Conservation (phyloP, 306 rosid genomes). For the Cucumis hystrix region DNA sequence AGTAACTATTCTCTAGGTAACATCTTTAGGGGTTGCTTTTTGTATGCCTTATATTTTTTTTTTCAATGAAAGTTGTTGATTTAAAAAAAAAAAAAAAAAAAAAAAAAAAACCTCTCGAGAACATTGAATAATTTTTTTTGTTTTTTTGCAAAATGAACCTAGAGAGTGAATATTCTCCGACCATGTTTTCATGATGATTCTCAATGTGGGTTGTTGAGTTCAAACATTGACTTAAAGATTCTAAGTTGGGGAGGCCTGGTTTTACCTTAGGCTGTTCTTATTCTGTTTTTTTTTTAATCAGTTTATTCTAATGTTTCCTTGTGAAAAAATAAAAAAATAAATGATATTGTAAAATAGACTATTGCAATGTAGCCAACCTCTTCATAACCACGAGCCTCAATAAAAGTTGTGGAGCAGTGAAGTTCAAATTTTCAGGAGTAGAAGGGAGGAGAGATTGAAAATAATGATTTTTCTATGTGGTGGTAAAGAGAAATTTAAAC, state of each 20-base stretch:
- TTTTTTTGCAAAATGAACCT: not conserved
- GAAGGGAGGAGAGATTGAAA: not conserved
- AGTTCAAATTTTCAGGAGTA: not conserved
- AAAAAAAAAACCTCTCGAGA: not conserved
- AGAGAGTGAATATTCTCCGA: not conserved
- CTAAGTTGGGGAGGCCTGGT: not conserved
- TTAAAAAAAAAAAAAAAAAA: too few species aligned
- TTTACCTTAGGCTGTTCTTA: not conserved
- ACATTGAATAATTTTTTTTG: not conserved
- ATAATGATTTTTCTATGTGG: not conserved
- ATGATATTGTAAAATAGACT: too few species aligned
- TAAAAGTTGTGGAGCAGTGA: not conserved
- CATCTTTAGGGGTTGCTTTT: too few species aligned
- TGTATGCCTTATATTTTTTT: too few species aligned
- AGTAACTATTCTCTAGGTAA: too few species aligned
- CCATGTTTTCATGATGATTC: not conserved
- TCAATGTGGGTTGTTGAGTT: not conserved
- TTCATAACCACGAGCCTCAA: not conserved
- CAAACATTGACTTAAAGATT: not conserved
- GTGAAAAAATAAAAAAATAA: too few species aligned
- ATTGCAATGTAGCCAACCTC: not conserved
- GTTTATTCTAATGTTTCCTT: not conserved
- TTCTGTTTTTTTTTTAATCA: not conserved
- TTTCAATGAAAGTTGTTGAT: too few species aligned
- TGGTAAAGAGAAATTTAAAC: not conserved